Base-by-base conservation (phyloP, 768 basidiomycete species). In the Candolleomyces eurysporus region DNA sequence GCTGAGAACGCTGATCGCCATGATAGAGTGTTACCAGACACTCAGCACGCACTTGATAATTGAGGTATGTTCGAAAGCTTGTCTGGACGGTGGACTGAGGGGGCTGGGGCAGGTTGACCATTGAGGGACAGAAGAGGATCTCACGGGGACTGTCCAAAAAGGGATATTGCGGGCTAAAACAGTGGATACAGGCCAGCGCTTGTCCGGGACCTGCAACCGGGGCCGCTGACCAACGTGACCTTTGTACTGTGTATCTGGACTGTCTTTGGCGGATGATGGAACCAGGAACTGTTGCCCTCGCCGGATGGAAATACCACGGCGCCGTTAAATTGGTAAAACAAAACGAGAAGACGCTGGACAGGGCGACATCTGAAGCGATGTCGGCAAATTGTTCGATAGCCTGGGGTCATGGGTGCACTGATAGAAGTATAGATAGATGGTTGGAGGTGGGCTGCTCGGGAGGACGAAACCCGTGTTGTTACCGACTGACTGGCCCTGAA, bases 351-450 rank as follows among this genome's bases (percentile, higher is more conserved):
- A 19, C 13, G 21, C 14, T 22, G 43, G n/a, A 58, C 46, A 14
- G 45, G 39, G 45, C 45, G 48, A 17, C 14, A 21, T n/a, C 57
- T n/a, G 32, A 58, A 55, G 31, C 13, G 31, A 55, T 14, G 26
- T 60, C 59, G 59, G 59, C 19, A 30, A 60, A 42, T 48, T 60
- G 50, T 60, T 60, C 52, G 19, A n/a, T 45, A 42, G 50, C 59
- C 58, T 36, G 31, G 52, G 30, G 57, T 58, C 57, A 58, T 49
- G 48, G 52, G 52, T 54, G 19, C 14, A 26, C 49, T 21, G 49
- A 51, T 30, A 30, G 49, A 51, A 26, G 49, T n/a, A 14, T 16
- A 14, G 30, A 21, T 51, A 51, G 19, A n/a, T 51, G 49, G 49
- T 30, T 36, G 36, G 11, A 11, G 36, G 21, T 49, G 17, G 19